Percentiles rank a stretch among this genome's conserved stretches.
These are phyloP conservation scores for Hortiboletus campestris DNA, from an alignment of 768 basidiomycete species.

Conservation along the genomic window DNA sequence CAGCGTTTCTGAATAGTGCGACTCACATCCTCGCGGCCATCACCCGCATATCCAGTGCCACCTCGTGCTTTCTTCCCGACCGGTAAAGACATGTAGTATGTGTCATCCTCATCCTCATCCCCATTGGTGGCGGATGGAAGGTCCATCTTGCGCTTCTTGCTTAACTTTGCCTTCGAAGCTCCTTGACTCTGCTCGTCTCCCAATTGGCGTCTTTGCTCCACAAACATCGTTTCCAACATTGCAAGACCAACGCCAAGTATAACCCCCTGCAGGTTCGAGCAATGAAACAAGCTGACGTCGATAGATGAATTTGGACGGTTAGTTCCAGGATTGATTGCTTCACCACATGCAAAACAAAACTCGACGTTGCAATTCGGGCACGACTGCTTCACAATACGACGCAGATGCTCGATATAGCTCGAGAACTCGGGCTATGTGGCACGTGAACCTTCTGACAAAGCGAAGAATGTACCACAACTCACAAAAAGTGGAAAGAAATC, in stretches of 20 bases:
- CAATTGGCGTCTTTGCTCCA: conserved; percentile 46
- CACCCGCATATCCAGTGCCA: conserved; percentile 87
- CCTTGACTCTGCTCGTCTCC: conserved; percentile 28
- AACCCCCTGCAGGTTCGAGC: conserved; percentile 84
- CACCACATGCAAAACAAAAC: conserved; percentile 78
- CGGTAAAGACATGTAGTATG: conserved; percentile 40
- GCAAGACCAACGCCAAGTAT: conserved; percentile 88
- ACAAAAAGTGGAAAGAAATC: conserved; percentile 87
- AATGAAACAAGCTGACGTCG: conserved; percentile 77
- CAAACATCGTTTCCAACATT: conserved; percentile 76
- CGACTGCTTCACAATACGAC: conserved; percentile 50
- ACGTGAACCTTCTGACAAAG: conserved; percentile 10
- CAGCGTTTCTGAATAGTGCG: neutral
- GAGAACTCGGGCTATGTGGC: conserved; percentile 63
- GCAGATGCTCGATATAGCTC: conserved; percentile 64
- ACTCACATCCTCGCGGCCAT: conserved; percentile 81
- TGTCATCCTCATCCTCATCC: conserved; percentile 56
- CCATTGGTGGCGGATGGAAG: conserved; percentile 27
- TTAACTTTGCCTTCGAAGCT: conserved; percentile 29
- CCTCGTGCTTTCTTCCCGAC: conserved; percentile 68
- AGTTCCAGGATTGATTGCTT: conserved; percentile 50
- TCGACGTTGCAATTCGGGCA: conserved; percentile 62
- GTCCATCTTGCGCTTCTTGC: conserved; percentile 42
- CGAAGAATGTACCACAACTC: conserved; percentile 31
- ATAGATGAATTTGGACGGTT: conserved; percentile 42